Evolutionary conservation across 139 green algal species (phyloP), one percentile per base, ranked within the genome.

Genomic region (Chlorella sp.): DNA sequence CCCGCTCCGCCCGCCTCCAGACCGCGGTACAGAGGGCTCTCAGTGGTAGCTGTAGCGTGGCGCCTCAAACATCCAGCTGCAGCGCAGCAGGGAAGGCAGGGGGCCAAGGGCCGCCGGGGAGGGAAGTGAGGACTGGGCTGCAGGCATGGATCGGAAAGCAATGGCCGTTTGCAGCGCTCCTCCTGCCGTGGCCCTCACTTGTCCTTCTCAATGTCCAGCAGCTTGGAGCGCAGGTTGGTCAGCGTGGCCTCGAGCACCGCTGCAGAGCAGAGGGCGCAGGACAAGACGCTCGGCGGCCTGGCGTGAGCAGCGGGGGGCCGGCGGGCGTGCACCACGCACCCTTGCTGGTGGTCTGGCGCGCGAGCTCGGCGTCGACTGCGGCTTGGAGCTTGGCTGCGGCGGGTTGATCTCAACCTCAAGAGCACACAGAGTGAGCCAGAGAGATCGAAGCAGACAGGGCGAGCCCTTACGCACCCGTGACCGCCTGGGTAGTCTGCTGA

Each of bases 21-120:
- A n/a, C n/a, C n/a, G n/a, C n/a, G n/a, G n/a, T n/a, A n/a, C n/a
- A n/a, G n/a, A n/a, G n/a, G n/a, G n/a, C 2, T 2, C 40, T 61
- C 42, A 89, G 41, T 63, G 74, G 50, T 78, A 73, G 21, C 46
- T 83, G 76, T 91, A 82, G 8, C 90, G 77, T 0, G 89, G 89
- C 1, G 82, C 83, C 76, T 92, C 89, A 55, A 77, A 94, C 71
- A 82, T 83, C 90, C 89, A 94, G 68, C 88, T 91, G 83, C 79
- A 74, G 17, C 25, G 8, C 25, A 21, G 11, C 11, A 9, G 12
- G 25, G 53, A 55, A 55, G 46, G 46, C 46, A 17, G 14, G 11
- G 11, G 19, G 55, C 55, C 35, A 15, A 42, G 56, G 56, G 29
- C 11, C 11, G 3, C 2, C 56, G 23, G 4, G 56, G 9, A 31